These are phyloP conservation scores for Pseudevernia furfuracea DNA, from an alignment of 495 filamentous ascomycete species.

Conservation along the genomic window DNA sequence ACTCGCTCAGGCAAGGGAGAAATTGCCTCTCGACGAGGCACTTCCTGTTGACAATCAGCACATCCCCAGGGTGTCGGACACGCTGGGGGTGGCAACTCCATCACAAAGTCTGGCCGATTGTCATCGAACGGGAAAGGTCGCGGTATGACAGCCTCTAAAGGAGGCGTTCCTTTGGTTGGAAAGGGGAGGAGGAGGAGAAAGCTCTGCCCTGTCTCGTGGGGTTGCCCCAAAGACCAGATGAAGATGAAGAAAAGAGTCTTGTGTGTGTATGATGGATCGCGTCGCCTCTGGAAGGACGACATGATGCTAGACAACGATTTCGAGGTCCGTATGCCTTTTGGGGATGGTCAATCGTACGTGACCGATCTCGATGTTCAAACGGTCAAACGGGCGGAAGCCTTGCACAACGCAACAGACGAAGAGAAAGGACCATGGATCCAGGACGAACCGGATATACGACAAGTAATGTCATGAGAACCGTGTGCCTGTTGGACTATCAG, in stretches of 20 bases:
- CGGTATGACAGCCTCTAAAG: constrained; percentile 42
- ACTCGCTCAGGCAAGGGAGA: constrained; percentile 44
- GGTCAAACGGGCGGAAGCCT: constrained; percentile 73
- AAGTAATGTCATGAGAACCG: neutral
- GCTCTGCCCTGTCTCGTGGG: constrained; percentile 89
- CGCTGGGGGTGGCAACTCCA: constrained; percentile 47
- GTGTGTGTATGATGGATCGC: constrained; percentile 82
- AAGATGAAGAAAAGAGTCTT: constrained; percentile 95
- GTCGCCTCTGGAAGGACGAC: constrained; percentile 92
- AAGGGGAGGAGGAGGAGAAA: constrained; percentile 79
- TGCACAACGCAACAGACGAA: constrained; percentile 66
- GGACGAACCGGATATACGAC: constrained; percentile 19
- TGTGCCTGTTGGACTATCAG: neutral
- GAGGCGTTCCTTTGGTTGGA: constrained; percentile 51
- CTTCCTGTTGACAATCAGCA: constrained; percentile 51
- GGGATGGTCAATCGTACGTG: constrained; percentile 60
- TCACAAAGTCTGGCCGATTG: constrained; percentile 37
- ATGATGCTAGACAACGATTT: constrained; percentile 97
- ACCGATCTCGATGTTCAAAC: constrained; percentile 93
- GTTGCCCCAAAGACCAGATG: constrained; percentile 82
- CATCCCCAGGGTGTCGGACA: constrained; percentile 46
- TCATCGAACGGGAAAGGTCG: constrained; percentile 33
- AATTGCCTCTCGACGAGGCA: constrained; percentile 36
- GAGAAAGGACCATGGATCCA: constrained; percentile 78
- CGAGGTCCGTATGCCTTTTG: constrained; percentile 79